Percentiles rank a stretch among this genome's conserved stretches.
Evolutionary conservation across 2,329 filamentous ascomycete genomes (phyloP).

Genomic region (Neonectria sp.): DNA sequence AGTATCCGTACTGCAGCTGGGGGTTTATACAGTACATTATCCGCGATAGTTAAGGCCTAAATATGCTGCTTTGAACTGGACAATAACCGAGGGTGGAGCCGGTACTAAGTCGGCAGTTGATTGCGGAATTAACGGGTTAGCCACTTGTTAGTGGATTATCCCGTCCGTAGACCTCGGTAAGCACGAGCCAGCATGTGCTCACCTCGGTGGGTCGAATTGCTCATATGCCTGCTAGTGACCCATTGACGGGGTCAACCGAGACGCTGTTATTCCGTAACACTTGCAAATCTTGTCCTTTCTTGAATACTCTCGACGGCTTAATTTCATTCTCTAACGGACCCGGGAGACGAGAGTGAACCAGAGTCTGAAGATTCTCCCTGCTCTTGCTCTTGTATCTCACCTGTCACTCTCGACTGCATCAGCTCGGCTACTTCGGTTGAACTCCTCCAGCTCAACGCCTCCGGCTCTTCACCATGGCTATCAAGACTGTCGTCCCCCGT

Average conservation of each 20-base stretch:
- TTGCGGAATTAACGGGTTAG: neutral
- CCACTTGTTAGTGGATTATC: neutral
- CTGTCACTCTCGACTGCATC: no score
- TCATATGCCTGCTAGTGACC: neutral
- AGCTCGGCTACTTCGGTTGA: no score
- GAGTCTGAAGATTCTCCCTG: no score
- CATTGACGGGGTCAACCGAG: no score
- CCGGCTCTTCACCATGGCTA: conserved; percentile 11
- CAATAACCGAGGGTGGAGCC: neutral
- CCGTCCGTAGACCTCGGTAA: neutral
- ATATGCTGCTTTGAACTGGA: neutral
- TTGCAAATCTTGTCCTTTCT: neutral
- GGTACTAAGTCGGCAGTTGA: neutral
- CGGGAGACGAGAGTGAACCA: no score
- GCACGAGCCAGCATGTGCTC: conserved; percentile 1
- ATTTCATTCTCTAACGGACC: neutral
- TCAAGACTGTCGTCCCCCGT: conserved; percentile 23
- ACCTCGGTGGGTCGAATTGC: neutral
- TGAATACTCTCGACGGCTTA: neutral
- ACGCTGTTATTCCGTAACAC: no score
- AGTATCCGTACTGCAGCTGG: no score
- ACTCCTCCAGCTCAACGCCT: neutral
- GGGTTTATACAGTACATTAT: no score
- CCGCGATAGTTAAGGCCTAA: no score
- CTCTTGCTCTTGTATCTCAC: no score